These are phyloP conservation scores for Trametes villosa DNA, from an alignment of 768 basidiomycete genomes.

Conservation along the genomic window DNA sequence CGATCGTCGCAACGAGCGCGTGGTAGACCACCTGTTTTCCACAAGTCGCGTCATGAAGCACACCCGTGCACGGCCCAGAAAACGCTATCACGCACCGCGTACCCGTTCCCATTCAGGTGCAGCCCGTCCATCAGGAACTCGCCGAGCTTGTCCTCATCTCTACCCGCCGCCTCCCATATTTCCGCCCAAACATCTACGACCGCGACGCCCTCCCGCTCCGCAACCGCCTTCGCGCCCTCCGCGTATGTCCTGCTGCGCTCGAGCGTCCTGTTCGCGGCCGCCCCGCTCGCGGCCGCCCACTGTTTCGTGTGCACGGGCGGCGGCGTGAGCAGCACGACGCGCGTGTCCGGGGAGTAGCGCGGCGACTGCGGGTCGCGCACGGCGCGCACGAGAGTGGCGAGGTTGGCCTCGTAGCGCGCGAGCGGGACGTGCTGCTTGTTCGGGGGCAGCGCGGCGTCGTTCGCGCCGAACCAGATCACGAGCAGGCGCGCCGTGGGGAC, in stretches of 20 bases:
- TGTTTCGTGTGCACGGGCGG: conserved; percentile 77
- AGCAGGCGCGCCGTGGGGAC: conserved; percentile 69
- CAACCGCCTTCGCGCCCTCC: conserved; percentile 67
- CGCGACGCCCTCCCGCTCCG: conserved; percentile 53
- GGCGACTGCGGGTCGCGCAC: conserved; percentile 64
- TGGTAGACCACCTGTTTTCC: conserved; percentile 64
- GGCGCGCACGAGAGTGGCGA: conserved; percentile 62
- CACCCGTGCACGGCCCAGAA: neutral
- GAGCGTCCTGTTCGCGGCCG: conserved; percentile 63
- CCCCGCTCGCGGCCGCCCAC: conserved; percentile 52
- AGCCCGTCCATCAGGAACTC: conserved; percentile 73
- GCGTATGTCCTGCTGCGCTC: conserved; percentile 70
- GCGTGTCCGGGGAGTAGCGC: conserved; percentile 71
- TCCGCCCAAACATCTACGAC: conserved; percentile 76
- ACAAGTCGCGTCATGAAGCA: neutral
- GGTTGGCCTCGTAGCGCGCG: conserved; percentile 62
- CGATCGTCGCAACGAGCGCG: conserved; percentile 61
- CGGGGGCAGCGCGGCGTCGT: conserved; percentile 74
- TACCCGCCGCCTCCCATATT: conserved; percentile 72
- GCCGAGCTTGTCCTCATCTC: conserved; percentile 54
- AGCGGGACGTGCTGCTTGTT: conserved; percentile 82
- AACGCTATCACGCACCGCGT: conserved; percentile 53
- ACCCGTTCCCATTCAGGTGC: conserved; percentile 78
- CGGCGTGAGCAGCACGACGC: conserved; percentile 82
- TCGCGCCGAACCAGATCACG: conserved; percentile 89